Evolutionary conservation across 1,284 basidiomycete species (phyloP).

Genomic region (Melampsora americana): DNA sequence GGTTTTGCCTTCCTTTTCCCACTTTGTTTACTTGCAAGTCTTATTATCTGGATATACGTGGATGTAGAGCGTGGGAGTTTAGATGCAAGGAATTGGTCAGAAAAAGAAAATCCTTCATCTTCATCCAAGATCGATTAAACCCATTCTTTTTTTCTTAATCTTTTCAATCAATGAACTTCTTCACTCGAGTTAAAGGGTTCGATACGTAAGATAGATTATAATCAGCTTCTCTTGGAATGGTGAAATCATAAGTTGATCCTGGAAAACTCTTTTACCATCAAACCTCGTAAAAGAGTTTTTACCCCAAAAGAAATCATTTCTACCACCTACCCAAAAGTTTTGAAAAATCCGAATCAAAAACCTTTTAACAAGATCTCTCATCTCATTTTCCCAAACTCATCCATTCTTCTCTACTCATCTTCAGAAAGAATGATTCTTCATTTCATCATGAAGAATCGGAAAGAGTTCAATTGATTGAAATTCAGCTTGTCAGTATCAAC

Average conservation of each 20-base stretch:
- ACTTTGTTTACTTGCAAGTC: slow-evolving; percentile 18
- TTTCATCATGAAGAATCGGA: no score
- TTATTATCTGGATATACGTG: slow-evolving; percentile 11
- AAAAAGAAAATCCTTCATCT: neutral
- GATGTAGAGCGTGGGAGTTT: slow-evolving; percentile 15
- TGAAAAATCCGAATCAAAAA: no score
- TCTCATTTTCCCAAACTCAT: no score
- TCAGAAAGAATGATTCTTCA: no score
- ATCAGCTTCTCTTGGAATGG: no score
- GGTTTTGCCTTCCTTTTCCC: slow-evolving; percentile 40
- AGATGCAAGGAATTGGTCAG: slow-evolving; percentile 10
- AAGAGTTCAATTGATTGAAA: no score
- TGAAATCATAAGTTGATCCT: no score
- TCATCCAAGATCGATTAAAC: neutral
- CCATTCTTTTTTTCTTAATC: neutral
- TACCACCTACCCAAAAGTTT: neutral
- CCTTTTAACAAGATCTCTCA: no score
- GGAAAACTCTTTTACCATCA: neutral
- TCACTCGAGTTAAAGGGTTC: neutral
- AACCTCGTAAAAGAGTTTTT: neutral
- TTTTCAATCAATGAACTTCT: neutral
- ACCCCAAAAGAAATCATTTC: no score
- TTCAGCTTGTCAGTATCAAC: no score
- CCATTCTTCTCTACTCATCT: no score
- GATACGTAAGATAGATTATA: no score